Conservation (phyloP, 257 asterid species). For the Penstemon davidsonii region DNA sequence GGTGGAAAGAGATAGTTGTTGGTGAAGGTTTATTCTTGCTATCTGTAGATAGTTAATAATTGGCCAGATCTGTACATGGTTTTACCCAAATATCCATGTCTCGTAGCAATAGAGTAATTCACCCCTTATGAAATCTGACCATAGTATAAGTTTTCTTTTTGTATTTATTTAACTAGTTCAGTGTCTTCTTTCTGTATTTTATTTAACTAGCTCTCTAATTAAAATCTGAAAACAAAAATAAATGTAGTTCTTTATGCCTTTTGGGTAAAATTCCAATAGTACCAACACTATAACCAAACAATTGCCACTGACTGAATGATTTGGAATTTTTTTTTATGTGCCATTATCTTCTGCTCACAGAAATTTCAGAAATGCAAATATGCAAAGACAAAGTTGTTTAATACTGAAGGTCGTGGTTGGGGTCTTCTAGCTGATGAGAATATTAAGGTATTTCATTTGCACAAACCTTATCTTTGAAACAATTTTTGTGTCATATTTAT, state of each 20-base stretch:
- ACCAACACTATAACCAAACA: background rate
- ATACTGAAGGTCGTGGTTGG: slow-evolving; percentile 95
- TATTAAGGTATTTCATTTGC: slow-evolving; percentile 57
- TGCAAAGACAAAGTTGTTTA: slow-evolving; percentile 70
- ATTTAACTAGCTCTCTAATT: background rate
- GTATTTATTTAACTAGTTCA: background rate
- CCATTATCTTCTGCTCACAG: slow-evolving; percentile 41
- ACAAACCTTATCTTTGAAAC: slow-evolving; percentile 20
- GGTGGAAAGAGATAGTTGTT: background rate
- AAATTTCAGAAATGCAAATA: slow-evolving; percentile 79
- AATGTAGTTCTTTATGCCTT: background rate
- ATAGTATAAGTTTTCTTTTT: background rate
- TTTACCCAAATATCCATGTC: background rate
- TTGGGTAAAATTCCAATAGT: background rate
- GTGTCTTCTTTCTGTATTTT: background rate
- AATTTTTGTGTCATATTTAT: slow-evolving; percentile 3
- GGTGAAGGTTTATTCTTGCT: background rate
- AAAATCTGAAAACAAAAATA: background rate
- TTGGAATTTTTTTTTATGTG: slow-evolving; percentile 27
- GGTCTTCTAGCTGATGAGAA: slow-evolving; percentile 78
- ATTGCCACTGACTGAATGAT: slow-evolving; percentile 15
- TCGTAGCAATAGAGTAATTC: background rate
- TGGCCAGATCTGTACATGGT: background rate
- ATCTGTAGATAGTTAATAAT: background rate
- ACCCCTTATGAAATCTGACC: background rate